Base-by-base conservation (phyloP, 2,329 filamentous ascomycete genomes). In the Pseudogymnoascus sp. region DNA sequence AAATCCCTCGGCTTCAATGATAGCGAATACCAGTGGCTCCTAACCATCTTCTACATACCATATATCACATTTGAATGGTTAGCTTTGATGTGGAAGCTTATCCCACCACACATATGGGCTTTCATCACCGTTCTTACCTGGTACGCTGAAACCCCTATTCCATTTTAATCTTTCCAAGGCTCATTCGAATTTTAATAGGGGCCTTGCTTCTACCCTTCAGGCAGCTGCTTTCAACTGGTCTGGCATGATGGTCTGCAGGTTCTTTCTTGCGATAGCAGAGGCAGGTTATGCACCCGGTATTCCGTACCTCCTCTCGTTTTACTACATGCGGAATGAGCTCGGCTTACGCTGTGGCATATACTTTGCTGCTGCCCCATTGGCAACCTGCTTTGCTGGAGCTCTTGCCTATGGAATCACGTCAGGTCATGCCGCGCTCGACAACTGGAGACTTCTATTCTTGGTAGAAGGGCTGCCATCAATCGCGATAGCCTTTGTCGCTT, bases 301-400 rank as follows among this genome's bases (percentile, higher is more conserved):
- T 1, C 76, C 78, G 0, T 78, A 77, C 53, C 75, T 79, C 21
- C 71, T 80, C 5, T 77, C 75, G 7, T 79, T 80, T 68, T 80
- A 81, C 68, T 81, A 81, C 64, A 72, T 76, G 6, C 70, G 80
- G 4, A 69, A 74, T 17, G 90, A 93, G 70, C 78, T 93, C 9
- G 90, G 88, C 1, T 81, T 89, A 64, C 80, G 89, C 26, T 87
- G 84, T 15, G 89, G 88, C 9, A 76, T 92, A 5, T 89, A 90
- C 73, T 81, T 93, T 63, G 87, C 75, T 69, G 74, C 76, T 15
- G 87, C 86, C 0, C 87, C 87, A 1, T 76, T 90, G 13, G 87
- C 87, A 3, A 89, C 86, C 57, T 86, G 84, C 4, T 90, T 90
- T 69, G 85, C 87, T 0, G 87, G 87, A 1, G 87, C 86, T 2